phyloP scores from a whole-genome alignment of 208 protist species.

The Tetramitus jugosus region DNA sequence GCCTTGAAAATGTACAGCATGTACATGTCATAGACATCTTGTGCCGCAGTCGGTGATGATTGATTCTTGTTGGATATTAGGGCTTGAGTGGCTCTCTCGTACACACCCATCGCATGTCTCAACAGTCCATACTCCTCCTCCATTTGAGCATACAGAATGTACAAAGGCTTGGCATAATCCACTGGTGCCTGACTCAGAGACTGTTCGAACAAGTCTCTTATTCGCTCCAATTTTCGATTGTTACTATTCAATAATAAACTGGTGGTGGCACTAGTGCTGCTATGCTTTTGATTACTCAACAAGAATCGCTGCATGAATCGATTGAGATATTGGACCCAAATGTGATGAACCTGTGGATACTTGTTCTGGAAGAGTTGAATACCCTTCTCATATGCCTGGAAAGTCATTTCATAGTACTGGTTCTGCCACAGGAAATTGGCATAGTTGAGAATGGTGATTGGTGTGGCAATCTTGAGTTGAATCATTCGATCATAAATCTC shows the following conservation, averaged over 20 bases:
- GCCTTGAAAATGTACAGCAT: constrained; percentile 53
- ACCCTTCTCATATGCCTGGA: constrained; percentile 47
- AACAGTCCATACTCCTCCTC: constrained; percentile 67
- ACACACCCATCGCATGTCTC: constrained; percentile 67
- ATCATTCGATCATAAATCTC: constrained; percentile 57
- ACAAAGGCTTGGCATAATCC: constrained; percentile 51
- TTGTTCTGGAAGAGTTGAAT: constrained; percentile 56
- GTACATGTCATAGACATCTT: constrained; percentile 39
- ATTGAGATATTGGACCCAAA: constrained; percentile 74
- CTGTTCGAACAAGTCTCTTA: constrained; percentile 82
- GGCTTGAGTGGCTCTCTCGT: constrained; percentile 48
- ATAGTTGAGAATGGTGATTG: constrained; percentile 75
- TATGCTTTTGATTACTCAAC: too few relatives aligned
- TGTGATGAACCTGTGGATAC: constrained; percentile 62
- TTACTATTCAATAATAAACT: too few relatives aligned
- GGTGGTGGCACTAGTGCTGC: too few relatives aligned
- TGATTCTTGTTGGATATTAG: constrained; percentile 25
- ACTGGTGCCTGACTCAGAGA: constrained; percentile 36
- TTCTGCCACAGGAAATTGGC: constrained; percentile 63
- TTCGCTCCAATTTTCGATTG: constrained; percentile 66
- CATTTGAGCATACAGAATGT: constrained; percentile 66
- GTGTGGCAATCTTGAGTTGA: constrained; percentile 61
- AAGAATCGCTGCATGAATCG: constrained; percentile 74
- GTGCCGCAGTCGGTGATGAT: constrained; percentile 36
- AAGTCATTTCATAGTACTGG: constrained; percentile 56